Evolutionary conservation across 805 yeast species (phyloP).

Genomic region (Metschnikowia anglica): DNA sequence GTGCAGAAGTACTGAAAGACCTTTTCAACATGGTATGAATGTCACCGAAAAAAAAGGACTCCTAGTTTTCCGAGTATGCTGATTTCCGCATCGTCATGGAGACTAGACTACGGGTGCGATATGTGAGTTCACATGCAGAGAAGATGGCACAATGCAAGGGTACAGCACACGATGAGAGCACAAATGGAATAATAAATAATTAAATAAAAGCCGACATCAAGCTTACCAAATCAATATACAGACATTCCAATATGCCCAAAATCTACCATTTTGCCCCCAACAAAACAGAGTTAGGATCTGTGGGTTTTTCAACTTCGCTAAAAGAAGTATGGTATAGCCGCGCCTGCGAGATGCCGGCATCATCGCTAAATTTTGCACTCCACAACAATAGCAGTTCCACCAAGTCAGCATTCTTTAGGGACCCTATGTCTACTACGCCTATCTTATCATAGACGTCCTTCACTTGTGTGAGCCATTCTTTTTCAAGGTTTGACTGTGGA

Average conservation of each 20-base stretch:
- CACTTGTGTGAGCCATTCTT: constrained; percentile 47
- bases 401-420: constrained; percentile 8
- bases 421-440: constrained; percentile 20
- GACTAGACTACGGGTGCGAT: neutral
- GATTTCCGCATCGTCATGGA: neutral
- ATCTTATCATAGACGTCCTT: constrained; percentile 35
- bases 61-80: neutral
- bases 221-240: neutral
- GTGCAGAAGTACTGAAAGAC: constrained; percentile 1
- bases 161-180: no score
- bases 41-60: neutral
- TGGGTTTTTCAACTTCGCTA: constrained; percentile 51
- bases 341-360: constrained; percentile 29
- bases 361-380: constrained; percentile 32
- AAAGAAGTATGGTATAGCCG: constrained; percentile 49
- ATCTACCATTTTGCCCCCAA: constrained; percentile 60
- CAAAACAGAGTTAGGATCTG: constrained; percentile 46
- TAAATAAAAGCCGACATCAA: neutral
- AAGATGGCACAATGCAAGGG: neutral
- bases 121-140: neutral
- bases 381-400: constrained; percentile 30
- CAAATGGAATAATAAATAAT: neutral
- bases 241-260: neutral
- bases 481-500: constrained; percentile 36
- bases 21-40: constrained; percentile 2